These are phyloP conservation scores for Trichoderma asperelloides DNA, from an alignment of 495 filamentous ascomycete species.

Conservation along the genomic window DNA sequence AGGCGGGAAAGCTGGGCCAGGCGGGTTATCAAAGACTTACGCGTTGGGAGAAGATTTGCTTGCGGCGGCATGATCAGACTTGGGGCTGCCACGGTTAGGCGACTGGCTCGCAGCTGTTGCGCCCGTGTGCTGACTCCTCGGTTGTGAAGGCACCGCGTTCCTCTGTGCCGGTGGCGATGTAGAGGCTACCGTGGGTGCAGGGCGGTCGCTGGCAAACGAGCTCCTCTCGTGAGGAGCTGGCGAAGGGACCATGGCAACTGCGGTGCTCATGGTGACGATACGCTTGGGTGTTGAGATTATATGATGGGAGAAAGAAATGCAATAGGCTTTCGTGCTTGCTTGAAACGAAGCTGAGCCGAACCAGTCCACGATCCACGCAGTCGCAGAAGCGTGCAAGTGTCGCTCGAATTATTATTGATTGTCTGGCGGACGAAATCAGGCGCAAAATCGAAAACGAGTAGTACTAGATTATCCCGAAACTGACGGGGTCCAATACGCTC, in stretches of 20 bases:
- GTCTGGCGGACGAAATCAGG: neutral
- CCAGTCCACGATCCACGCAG: neutral
- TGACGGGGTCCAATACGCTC: neutral
- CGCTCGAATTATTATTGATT: neutral
- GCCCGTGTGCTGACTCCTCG: slow-evolving; percentile 15
- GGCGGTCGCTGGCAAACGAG: slow-evolving; percentile 25
- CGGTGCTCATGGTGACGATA: slow-evolving; percentile 44
- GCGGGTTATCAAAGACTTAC: slow-evolving; percentile 29
- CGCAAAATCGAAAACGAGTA: neutral
- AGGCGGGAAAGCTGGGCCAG: slow-evolving; percentile 13
- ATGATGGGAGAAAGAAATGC: neutral
- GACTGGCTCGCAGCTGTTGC: slow-evolving; percentile 31
- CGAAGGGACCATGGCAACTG: slow-evolving; percentile 51
- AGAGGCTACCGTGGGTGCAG: slow-evolving; percentile 4
- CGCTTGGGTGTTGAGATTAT: neutral
- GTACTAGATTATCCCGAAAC: neutral
- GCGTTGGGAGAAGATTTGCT: slow-evolving; percentile 42
- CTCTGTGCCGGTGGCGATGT: slow-evolving; percentile 8
- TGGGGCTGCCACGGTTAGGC: slow-evolving; percentile 42
- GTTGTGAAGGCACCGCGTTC: neutral
- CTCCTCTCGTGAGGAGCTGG: slow-evolving; percentile 50
- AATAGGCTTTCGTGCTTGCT: neutral
- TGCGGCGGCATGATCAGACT: slow-evolving; percentile 28
- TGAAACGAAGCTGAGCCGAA: neutral
- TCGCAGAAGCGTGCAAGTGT: neutral